Conservation (phyloP, 805 yeast species). For the Candida loeiensis region DNA sequence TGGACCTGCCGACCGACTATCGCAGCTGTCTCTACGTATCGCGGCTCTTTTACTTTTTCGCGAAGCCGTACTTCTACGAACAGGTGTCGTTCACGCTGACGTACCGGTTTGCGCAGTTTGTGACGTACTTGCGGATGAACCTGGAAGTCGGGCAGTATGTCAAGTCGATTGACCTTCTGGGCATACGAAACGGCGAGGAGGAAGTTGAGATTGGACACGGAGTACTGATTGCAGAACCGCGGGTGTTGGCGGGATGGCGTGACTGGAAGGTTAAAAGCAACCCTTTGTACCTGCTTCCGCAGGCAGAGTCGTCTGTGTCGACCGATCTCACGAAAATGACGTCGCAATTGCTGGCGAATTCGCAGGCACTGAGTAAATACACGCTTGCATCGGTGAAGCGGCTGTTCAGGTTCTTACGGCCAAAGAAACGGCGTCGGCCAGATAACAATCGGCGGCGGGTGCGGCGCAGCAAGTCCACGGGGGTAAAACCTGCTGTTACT, state of each 20-base stretch:
- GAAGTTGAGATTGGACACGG: conserved; percentile 8
- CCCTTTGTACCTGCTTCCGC: conserved; percentile 46
- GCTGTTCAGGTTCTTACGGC: conserved; percentile 4
- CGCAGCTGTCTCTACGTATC: conserved; percentile 47
- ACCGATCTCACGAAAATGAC: conserved; percentile 13
- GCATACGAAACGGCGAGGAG: conserved; percentile 30
- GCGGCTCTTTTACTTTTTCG: conserved; percentile 46
- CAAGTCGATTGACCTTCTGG: conserved; percentile 55
- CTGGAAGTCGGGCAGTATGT: conserved; percentile 56
- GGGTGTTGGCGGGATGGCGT: conserved; percentile 78
- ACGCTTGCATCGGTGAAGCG: conserved; percentile 13
- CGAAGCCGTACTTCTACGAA: conserved; percentile 54
- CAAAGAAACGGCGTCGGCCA: conserved; percentile 4
- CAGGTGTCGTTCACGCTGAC: conserved; percentile 60
- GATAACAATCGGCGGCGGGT: neutral
- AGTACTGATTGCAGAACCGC: conserved; percentile 6
- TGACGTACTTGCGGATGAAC: conserved; percentile 59
- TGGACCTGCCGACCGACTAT: conserved; percentile 35
- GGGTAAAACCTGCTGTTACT: too few relatives aligned
- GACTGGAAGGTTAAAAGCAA: conserved; percentile 83
- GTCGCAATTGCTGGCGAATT: neutral
- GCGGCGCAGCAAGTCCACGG: conserved; percentile 5
- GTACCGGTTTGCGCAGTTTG: conserved; percentile 77
- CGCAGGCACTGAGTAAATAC: conserved; percentile 1
- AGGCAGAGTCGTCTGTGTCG: neutral